Percentiles rank a stretch among this genome's conserved stretches.
phyloP scores from a whole-genome alignment of 1,284 basidiomycete species.

The Cryptococcus neoformans region DNA sequence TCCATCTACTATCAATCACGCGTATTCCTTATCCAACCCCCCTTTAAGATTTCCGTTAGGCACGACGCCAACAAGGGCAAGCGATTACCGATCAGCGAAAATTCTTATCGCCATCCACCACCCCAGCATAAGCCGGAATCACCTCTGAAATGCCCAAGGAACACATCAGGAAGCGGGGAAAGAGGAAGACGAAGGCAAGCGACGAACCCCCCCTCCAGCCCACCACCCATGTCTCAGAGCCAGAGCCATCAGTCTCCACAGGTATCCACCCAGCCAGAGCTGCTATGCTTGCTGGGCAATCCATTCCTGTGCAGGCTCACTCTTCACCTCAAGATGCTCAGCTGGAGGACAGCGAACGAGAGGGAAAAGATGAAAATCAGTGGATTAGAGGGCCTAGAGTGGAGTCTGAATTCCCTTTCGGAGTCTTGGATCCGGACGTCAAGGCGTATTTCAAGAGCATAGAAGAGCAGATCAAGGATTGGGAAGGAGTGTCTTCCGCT shows the following conservation, averaged over 20 bases:
- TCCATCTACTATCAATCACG: no score
- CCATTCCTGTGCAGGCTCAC: conserved; percentile 4
- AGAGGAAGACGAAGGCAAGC: conserved; percentile 44
- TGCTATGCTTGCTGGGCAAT: conserved; percentile 30
- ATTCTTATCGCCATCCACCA: no score
- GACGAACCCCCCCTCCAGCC: conserved; percentile 10
- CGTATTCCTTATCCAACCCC: neutral
- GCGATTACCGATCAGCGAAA: no score
- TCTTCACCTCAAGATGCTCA: neutral
- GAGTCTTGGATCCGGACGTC: conserved; percentile 77
- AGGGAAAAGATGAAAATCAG: conserved; percentile 8
- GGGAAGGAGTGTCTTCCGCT: conserved; percentile 58
- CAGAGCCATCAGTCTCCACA: conserved; percentile 17
- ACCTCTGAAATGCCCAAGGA: conserved; percentile 42
- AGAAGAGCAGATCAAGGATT: conserved; percentile 77
- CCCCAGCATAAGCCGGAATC: no score
- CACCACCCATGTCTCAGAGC: conserved; percentile 7
- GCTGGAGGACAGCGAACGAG: conserved; percentile 5
- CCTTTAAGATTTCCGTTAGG: conserved; percentile 9
- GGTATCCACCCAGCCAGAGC: conserved; percentile 42
- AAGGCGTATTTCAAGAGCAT: conserved; percentile 89
- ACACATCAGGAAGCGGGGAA: conserved; percentile 48
- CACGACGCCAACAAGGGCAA: neutral
- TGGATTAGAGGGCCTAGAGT: conserved; percentile 37
- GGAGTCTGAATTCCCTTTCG: conserved; percentile 74